Percentiles rank a stretch among this genome's conserved stretches.
phyloP scores from a whole-genome alignment of 768 basidiomycete species.

The Rhodosporidiobolus odoratus region DNA sequence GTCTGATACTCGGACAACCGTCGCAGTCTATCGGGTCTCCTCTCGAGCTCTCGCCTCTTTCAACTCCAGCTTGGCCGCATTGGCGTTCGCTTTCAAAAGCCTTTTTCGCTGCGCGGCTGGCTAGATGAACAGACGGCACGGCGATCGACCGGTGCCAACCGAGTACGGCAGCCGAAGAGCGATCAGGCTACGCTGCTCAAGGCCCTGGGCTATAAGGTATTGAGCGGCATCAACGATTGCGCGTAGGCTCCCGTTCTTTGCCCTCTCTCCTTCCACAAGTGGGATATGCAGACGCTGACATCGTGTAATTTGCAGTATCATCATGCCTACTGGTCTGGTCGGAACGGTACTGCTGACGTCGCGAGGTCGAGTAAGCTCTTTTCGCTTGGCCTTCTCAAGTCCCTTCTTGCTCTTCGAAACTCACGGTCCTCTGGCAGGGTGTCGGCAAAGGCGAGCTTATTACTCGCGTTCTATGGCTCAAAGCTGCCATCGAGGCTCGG shows the following conservation, averaged over 20 bases:
- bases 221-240: constrained; percentile 40
- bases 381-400: background rate
- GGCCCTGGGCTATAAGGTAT: constrained; percentile 36
- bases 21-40: constrained; percentile 18
- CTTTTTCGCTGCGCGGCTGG: constrained; percentile 38
- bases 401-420: background rate
- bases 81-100: constrained; percentile 40
- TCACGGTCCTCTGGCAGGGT: constrained; percentile 15
- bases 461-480: constrained; percentile 39
- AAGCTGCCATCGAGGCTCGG: constrained; percentile 30
- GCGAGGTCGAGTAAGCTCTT: constrained; percentile 31
- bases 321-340: constrained; percentile 40
- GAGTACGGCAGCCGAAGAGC: constrained; percentile 7
- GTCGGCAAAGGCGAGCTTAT: constrained; percentile 39
- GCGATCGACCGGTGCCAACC: background rate
- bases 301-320: constrained; percentile 8
- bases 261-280: no score
- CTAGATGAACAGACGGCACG: constrained; percentile 36
- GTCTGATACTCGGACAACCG: background rate
- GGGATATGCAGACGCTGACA: background rate
- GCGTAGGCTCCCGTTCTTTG: background rate
- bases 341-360: constrained; percentile 40
- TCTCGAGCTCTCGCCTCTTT: constrained; percentile 25
- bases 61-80: constrained; percentile 41
- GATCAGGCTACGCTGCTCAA: constrained; percentile 35